Percentiles rank a stretch among this genome's conserved stretches.
These are phyloP conservation scores for Trichophyton simii DNA, from an alignment of 2,329 filamentous ascomycete species.

Conservation along the genomic window DNA sequence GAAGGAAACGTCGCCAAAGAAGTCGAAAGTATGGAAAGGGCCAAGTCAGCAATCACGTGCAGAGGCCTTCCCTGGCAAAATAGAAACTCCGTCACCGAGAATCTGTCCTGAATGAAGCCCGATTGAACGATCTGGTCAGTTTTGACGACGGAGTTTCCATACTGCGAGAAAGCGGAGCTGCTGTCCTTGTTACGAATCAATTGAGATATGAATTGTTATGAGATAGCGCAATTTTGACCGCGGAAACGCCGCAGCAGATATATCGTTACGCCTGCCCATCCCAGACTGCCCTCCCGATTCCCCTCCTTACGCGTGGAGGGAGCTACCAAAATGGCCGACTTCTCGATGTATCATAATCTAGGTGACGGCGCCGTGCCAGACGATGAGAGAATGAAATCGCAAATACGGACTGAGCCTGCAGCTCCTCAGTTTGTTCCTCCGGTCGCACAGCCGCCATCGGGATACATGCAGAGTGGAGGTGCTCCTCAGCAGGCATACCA, in stretches of 20 bases:
- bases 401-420: conserved; percentile 38
- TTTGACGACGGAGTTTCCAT: neutral
- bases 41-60: neutral
- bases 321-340: conserved; percentile 27
- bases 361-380: conserved; percentile 23
- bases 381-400: conserved; percentile 45
- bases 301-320: conserved; percentile 11
- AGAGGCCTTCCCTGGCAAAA: neutral
- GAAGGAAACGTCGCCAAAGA: neutral
- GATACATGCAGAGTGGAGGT: conserved; percentile 25
- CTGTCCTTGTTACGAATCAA: neutral
- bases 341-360: conserved; percentile 29
- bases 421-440: conserved; percentile 41
- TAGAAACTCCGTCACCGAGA: neutral
- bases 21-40: neutral
- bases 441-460: conserved; percentile 25
- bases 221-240: conserved; percentile 9
- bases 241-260: conserved; percentile 6
- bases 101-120: neutral
- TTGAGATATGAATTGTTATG: conserved; percentile 7
- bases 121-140: conserved; percentile 1
- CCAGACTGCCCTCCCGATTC: neutral
- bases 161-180: neutral
- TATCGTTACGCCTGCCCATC: neutral
- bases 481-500: conserved; percentile 12